Conservation (phyloP, 2,329 filamentous ascomycete species). For the Pleomassaria siparia region DNA sequence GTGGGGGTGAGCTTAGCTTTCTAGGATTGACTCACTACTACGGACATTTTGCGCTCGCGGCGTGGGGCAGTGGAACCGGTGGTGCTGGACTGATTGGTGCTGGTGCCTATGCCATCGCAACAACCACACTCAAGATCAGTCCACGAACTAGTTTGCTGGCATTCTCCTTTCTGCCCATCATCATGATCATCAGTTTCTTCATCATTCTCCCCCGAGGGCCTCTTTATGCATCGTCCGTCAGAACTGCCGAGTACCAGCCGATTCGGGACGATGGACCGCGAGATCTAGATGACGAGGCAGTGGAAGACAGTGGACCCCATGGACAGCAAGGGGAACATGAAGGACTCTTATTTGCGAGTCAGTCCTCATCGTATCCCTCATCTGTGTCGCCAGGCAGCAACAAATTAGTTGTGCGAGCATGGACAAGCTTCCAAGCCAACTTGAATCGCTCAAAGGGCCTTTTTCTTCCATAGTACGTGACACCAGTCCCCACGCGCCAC, state of each 20-base stretch:
- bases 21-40: constrained; percentile 92
- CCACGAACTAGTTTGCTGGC: constrained; percentile 74
- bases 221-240: constrained; percentile 52
- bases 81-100: constrained; percentile 86
- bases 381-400: neutral
- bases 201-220: constrained; percentile 70
- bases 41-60: constrained; percentile 79
- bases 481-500: neutral
- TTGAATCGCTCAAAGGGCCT: constrained; percentile 68
- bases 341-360: constrained; percentile 38
- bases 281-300: constrained; percentile 13
- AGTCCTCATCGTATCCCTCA: constrained; percentile 16
- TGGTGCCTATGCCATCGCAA: constrained; percentile 83
- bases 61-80: constrained; percentile 91
- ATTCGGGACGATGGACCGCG: constrained; percentile 48
- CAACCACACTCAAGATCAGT: constrained; percentile 74
- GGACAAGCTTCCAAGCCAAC: constrained; percentile 48
- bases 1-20: constrained; percentile 88
- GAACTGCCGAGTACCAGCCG: constrained; percentile 56
- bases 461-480: constrained; percentile 67
- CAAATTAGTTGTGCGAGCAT: constrained; percentile 13
- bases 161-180: constrained; percentile 74
- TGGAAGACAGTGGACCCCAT: constrained; percentile 17
- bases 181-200: constrained; percentile 90
- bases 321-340: constrained; percentile 29